Conservation (phyloP, 2,329 filamentous ascomycete genomes). For the Trichoderma asperellum region DNA sequence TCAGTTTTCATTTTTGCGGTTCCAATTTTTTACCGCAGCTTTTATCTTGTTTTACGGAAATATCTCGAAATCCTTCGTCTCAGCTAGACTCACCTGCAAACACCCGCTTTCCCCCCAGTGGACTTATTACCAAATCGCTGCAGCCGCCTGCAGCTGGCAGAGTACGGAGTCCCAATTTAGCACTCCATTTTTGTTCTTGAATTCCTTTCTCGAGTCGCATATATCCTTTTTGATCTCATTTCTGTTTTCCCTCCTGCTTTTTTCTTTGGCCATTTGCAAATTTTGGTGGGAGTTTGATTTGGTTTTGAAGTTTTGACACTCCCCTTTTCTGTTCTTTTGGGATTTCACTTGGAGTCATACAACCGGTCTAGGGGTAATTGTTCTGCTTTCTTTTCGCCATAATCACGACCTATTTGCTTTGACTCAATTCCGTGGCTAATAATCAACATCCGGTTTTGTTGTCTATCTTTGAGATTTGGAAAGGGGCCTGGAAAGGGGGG, state of each 20-base stretch:
- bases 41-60: too few relatives aligned
- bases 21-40: too few relatives aligned
- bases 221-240: neutral
- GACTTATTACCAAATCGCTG: too few relatives aligned
- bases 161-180: neutral
- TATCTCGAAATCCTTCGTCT: too few relatives aligned
- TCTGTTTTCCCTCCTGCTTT: neutral
- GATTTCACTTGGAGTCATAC: neutral
- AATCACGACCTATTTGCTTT: neutral
- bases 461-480: neutral
- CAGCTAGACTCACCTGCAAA: too few relatives aligned
- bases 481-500: neutral
- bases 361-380: neutral
- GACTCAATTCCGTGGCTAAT: neutral
- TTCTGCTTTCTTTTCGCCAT: neutral
- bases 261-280: neutral
- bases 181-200: neutral
- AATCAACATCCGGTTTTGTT: neutral
- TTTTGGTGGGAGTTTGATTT: neutral
- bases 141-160: conserved; percentile 1
- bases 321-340: neutral
- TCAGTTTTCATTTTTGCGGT: too few relatives aligned
- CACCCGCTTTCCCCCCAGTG: too few relatives aligned
- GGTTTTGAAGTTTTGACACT: neutral
- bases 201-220: neutral